Conservation (phyloP, 805 yeast species). For the Metschnikowia corniflorae region DNA sequence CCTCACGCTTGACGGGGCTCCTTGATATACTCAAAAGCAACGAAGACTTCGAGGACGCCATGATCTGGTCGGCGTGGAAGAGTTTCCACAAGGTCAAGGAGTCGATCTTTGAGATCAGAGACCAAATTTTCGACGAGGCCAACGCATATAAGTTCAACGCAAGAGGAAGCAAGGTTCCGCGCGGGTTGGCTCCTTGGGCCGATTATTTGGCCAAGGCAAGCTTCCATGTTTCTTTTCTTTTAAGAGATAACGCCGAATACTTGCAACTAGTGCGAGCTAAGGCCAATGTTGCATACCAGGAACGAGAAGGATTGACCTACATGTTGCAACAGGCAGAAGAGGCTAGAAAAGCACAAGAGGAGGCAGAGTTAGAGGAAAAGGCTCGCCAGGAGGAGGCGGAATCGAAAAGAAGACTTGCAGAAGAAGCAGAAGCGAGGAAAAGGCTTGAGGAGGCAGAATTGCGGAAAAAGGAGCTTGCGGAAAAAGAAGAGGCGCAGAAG, state of each 20-base stretch:
- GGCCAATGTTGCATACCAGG: conserved; percentile 42
- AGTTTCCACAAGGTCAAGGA: conserved; percentile 55
- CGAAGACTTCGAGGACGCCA: conserved; percentile 16
- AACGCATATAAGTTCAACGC: conserved; percentile 21
- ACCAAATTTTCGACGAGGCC: conserved; percentile 38
- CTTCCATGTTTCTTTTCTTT: conserved; percentile 45
- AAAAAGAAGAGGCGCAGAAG: background rate
- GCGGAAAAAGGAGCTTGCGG: background rate
- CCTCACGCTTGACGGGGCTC: conserved; percentile 50
- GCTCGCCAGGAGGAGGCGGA: background rate
- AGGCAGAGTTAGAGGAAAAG: conserved; percentile 2
- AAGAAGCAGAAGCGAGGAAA: background rate
- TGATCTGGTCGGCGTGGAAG: conserved; percentile 40
- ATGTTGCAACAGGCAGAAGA: conserved; percentile 6
- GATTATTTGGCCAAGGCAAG: conserved; percentile 38
- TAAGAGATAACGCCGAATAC: conserved; percentile 55
- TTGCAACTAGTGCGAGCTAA: conserved; percentile 35
- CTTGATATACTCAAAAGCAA: conserved; percentile 31
- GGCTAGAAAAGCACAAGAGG: conserved; percentile 2
- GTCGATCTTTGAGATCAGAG: conserved; percentile 52
- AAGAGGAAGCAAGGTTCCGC: conserved; percentile 22
- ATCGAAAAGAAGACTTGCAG: too few relatives aligned
- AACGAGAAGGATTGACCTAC: conserved; percentile 26
- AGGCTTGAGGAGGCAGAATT: background rate
- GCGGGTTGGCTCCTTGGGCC: conserved; percentile 36